A percentile compares a stretch with the other conserved stretches of the same genome.
Conservation (phyloP, 352 stramenopile genomes). For the Nothophytophthora sp. region DNA sequence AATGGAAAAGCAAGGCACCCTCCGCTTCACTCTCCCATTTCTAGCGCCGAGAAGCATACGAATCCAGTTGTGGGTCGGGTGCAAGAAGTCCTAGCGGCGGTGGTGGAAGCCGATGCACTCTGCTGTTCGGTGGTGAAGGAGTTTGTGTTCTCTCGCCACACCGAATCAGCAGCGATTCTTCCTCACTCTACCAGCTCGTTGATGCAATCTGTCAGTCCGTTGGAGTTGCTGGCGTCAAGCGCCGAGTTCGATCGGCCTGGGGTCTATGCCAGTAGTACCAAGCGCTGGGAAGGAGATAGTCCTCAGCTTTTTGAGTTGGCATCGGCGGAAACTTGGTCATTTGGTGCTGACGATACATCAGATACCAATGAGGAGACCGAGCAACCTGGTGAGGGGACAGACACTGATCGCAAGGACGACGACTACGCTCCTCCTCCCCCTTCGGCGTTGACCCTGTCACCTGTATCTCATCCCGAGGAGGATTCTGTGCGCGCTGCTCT, state of each 20-base stretch:
- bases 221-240: slow-evolving; percentile 27
- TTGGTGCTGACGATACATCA: not conserved
- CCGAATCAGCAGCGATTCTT: not conserved
- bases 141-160: slow-evolving; percentile 28
- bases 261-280: not conserved
- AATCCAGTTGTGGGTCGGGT: not conserved
- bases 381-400: no score
- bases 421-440: not conserved
- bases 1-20: slow-evolving; percentile 5
- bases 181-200: not conserved
- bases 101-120: slow-evolving; percentile 31
- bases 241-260: slow-evolving; percentile 24
- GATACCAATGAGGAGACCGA: no score
- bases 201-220: not conserved
- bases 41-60: not conserved
- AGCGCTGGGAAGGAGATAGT: not conserved
- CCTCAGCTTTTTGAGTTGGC: slow-evolving; percentile 3
- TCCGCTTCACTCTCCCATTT: slow-evolving; percentile 6
- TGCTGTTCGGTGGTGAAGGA: slow-evolving; percentile 44
- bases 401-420: no score
- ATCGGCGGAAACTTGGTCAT: slow-evolving; percentile 4
- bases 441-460: not conserved
- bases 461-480: not conserved
- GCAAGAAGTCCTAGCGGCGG: slow-evolving; percentile 25
- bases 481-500: slow-evolving; percentile 14